Conservation (phyloP, 148 eudicot species). For the Drosera capensis region DNA sequence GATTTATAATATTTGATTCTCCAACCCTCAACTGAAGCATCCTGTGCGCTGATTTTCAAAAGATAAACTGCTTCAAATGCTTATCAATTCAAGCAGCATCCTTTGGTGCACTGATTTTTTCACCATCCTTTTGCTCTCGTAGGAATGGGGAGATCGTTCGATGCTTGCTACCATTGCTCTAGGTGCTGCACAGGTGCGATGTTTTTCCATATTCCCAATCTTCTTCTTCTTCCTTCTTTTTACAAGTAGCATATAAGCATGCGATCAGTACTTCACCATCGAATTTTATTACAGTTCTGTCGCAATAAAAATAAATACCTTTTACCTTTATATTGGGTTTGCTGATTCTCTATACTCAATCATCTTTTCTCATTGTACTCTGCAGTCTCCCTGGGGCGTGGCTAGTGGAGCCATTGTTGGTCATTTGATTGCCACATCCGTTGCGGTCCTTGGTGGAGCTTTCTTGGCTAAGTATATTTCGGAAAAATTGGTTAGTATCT, state of each 20-base stretch:
- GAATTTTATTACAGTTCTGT: background rate
- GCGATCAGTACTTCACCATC: too few relatives aligned
- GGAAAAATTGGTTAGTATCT: constrained; percentile 58
- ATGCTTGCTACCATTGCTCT: constrained; percentile 99
- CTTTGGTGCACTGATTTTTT: background rate
- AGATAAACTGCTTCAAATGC: too few relatives aligned
- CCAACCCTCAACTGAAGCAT: too few relatives aligned
- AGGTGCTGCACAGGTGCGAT: constrained; percentile 86
- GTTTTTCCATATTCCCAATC: background rate
- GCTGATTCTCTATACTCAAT: too few relatives aligned
- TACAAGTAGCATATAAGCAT: too few relatives aligned
- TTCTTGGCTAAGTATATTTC: constrained; percentile 88
- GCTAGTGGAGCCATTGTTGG: constrained; percentile 93
- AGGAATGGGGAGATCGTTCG: constrained; percentile 99
- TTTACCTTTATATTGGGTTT: background rate
- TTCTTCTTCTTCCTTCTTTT: background rate
- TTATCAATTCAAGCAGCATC: too few relatives aligned
- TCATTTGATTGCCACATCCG: constrained; percentile 63
- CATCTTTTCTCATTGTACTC: too few relatives aligned
- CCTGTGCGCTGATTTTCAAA: too few relatives aligned
- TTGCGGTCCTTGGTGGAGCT: constrained; percentile 85
- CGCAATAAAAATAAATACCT: background rate
- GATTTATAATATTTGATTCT: too few relatives aligned
- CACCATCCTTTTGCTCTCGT: constrained; percentile 1
- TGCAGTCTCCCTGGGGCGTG: constrained; percentile 97